A percentile compares a stretch with the other conserved stretches of the same genome.
Evolutionary conservation across 805 yeast genomes (phyloP).

Genomic region (Candida fluviatilis): DNA sequence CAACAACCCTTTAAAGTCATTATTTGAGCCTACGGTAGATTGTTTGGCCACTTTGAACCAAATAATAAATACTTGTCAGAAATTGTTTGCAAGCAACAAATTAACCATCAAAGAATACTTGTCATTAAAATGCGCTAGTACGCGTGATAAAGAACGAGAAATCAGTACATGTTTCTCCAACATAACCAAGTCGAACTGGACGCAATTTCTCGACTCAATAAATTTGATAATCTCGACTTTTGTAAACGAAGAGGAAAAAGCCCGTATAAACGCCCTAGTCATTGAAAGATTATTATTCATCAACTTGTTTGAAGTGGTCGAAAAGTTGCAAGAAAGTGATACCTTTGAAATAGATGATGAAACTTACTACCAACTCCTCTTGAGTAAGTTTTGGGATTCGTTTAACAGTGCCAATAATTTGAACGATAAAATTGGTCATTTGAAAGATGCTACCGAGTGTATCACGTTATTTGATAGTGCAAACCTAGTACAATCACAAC

Average conservation of each 20-base stretch:
- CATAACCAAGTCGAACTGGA: constrained; percentile 19
- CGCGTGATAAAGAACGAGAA: constrained; percentile 20
- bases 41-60: constrained; percentile 15
- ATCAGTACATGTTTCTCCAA: constrained; percentile 21
- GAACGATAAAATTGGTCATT: constrained; percentile 30
- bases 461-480: constrained; percentile 20
- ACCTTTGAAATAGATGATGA: constrained; percentile 10
- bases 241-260: constrained; percentile 9
- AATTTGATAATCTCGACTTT: constrained; percentile 20
- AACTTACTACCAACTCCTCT: constrained; percentile 13
- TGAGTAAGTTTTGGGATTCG: constrained; percentile 32
- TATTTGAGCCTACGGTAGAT: constrained; percentile 16
- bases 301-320: constrained; percentile 23
- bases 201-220: constrained; percentile 16
- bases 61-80: constrained; percentile 25
- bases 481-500: constrained; percentile 2
- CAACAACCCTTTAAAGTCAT: constrained; percentile 12
- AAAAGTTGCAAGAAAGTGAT: constrained; percentile 9
- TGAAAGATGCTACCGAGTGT: constrained; percentile 23
- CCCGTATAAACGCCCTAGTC: constrained; percentile 17
- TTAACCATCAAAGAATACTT: constrained; percentile 29
- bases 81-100: constrained; percentile 30
- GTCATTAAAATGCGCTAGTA: constrained; percentile 14
- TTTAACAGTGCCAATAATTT: constrained; percentile 25
- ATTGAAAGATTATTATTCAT: constrained; percentile 25